Conservation (phyloP, 1,139 yeast genomes). For the Candida neerlandica region DNA sequence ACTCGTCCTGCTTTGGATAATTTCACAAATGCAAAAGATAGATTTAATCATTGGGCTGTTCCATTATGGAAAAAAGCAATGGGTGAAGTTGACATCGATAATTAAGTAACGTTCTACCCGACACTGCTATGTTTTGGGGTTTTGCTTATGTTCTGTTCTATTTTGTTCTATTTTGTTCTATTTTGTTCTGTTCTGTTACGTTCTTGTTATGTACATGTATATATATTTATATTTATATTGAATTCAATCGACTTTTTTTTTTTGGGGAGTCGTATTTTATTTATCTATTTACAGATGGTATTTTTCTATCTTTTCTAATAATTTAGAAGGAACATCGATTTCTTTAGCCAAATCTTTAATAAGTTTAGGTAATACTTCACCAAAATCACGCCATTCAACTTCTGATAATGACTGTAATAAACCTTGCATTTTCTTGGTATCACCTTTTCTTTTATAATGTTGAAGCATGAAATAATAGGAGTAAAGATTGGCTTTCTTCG, state of each 20-base stretch:
- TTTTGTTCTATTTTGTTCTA: not conserved
- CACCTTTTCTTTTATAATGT: constrained; percentile 39
- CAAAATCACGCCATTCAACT: constrained; percentile 33
- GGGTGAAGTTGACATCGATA: constrained; percentile 35
- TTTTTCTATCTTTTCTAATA: constrained; percentile 3
- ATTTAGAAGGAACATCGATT: constrained; percentile 8
- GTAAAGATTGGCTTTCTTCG: constrained; percentile 49
- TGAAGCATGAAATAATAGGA: constrained; percentile 58
- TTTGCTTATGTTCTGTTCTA: not conserved
- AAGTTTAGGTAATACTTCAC: constrained; percentile 40
- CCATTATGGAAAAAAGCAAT: constrained; percentile 49
- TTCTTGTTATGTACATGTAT: not conserved
- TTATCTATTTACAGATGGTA: constrained; percentile 9
- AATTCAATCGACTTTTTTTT: not conserved
- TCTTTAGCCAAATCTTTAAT: constrained; percentile 16
- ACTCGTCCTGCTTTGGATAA: constrained; percentile 93
- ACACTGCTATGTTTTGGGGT: not conserved
- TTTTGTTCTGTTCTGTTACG: not conserved
- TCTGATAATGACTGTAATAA: constrained; percentile 39
- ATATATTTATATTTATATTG: not conserved
- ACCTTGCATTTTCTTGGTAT: constrained; percentile 35
- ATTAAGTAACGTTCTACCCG: not conserved
- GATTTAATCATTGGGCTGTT: constrained; percentile 54
- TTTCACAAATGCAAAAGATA: constrained; percentile 61
- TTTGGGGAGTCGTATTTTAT: not conserved